Evolutionary conservation across 176 grass and related monocot species (phyloP).

Genomic region (Avena atlantica): DNA sequence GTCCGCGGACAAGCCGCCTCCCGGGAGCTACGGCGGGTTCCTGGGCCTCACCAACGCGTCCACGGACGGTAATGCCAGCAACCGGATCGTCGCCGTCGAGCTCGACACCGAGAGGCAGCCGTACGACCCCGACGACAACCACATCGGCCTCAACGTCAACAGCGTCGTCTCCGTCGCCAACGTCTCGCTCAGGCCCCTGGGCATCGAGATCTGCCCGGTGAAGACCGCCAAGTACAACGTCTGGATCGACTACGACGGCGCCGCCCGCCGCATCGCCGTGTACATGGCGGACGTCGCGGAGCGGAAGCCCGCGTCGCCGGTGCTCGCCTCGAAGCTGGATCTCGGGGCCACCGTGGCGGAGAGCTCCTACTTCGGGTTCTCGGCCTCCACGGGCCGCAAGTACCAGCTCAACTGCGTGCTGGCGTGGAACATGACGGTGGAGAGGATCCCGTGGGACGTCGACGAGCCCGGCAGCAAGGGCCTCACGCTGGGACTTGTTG

Average conservation of each 20-base stretch:
- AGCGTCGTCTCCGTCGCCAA: slow-evolving; percentile 61
- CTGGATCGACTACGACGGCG: slow-evolving; percentile 88
- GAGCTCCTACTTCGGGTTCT: slow-evolving; percentile 78
- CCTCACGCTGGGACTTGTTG: slow-evolving; percentile 33
- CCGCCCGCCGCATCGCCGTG: slow-evolving; percentile 45
- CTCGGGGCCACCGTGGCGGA: slow-evolving; percentile 42
- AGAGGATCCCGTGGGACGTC: slow-evolving; percentile 44
- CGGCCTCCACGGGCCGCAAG: slow-evolving; percentile 61
- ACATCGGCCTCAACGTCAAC: slow-evolving; percentile 86
- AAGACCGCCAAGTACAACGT: slow-evolving; percentile 58
- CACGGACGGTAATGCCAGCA: slow-evolving; percentile 56
- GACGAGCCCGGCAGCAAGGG: background rate
- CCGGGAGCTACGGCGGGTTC: slow-evolving; percentile 52
- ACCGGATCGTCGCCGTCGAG: slow-evolving; percentile 82
- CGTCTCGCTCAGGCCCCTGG: slow-evolving; percentile 43
- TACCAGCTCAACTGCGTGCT: slow-evolving; percentile 97
- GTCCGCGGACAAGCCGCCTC: slow-evolving; percentile 35
- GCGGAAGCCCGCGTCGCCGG: slow-evolving; percentile 34
- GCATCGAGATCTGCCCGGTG: slow-evolving; percentile 65
- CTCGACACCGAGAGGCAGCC: slow-evolving; percentile 77
- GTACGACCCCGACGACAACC: slow-evolving; percentile 83
- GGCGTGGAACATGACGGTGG: slow-evolving; percentile 82
- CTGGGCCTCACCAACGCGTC: slow-evolving; percentile 70
- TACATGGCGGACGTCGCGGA: slow-evolving; percentile 44
- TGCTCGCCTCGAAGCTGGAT: slow-evolving; percentile 62